Evolutionary conservation across 2,329 filamentous ascomycete species (phyloP).

Genomic region (Cordyceps javanica): DNA sequence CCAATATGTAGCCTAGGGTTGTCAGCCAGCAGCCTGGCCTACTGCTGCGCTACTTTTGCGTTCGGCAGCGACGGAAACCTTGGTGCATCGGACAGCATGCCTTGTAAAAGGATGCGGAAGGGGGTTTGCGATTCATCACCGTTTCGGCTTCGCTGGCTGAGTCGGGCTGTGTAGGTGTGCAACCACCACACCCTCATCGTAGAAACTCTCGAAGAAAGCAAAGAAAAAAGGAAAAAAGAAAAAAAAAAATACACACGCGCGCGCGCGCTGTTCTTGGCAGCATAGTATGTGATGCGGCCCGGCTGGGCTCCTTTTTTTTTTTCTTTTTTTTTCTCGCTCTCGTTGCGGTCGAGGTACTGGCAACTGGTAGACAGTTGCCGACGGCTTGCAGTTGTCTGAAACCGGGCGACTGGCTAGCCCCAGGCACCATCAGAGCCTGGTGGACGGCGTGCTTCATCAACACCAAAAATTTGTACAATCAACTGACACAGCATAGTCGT

Average conservation of each 20-base stretch:
- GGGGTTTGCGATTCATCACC: not conserved
- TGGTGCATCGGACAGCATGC: not conserved
- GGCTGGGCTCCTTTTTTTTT: not conserved
- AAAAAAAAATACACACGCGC: not conserved
- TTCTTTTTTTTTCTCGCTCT: too few relatives aligned
- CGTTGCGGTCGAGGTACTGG: too few relatives aligned
- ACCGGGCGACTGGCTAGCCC: not conserved
- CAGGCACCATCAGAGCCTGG: conserved; percentile 1
- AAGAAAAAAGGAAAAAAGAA: too few relatives aligned
- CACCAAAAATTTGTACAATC: not conserved
- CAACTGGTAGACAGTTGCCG: too few relatives aligned
- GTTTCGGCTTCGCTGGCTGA: not conserved
- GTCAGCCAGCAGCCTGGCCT: not conserved
- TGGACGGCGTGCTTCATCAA: conserved; percentile 2
- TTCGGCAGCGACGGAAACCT: conserved; percentile 6
- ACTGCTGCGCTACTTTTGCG: not conserved
- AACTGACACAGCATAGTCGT: conserved; percentile 3
- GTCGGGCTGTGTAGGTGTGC: not conserved
- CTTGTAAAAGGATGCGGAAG: too few relatives aligned
- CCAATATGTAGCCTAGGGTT: not conserved
- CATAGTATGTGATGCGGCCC: not conserved
- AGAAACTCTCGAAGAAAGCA: not conserved
- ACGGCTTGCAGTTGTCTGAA: too few relatives aligned
- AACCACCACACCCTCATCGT: not conserved
- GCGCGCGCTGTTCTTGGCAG: not conserved